phyloP scores from a whole-genome alignment of 257 asterid species.

The Solanum clarkiae region DNA sequence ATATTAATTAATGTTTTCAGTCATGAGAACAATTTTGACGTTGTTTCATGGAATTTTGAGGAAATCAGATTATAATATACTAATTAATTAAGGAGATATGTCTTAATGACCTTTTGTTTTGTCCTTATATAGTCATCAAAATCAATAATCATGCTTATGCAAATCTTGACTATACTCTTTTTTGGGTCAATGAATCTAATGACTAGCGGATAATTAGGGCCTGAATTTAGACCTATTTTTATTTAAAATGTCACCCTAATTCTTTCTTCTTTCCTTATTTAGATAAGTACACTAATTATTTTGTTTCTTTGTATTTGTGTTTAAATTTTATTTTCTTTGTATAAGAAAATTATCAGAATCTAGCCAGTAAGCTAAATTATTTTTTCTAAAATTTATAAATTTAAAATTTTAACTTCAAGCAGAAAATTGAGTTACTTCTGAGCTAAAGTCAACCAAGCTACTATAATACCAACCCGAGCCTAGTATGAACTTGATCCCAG shows the following conservation, averaged over 20 bases:
- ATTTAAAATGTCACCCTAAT: neutral
- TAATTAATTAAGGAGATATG: neutral
- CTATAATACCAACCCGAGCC: no score
- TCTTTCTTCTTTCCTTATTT: no score
- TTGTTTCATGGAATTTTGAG: neutral
- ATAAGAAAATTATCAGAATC: no score
- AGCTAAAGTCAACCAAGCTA: no score
- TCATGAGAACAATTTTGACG: neutral
- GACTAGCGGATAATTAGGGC: neutral
- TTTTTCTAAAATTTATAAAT: no score
- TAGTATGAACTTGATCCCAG: no score
- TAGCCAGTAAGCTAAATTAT: no score
- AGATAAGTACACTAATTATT: no score
- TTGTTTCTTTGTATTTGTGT: no score
- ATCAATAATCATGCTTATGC: neutral
- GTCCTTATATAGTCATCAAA: neutral
- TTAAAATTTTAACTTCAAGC: no score
- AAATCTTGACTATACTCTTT: neutral
- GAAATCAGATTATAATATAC: neutral
- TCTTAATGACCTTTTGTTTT: neutral
- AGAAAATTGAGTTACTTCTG: no score
- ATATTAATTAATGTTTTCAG: neutral
- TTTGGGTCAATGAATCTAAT: neutral
- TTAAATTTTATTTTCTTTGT: no score
- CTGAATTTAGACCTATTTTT: neutral